Conservation (phyloP, 768 basidiomycete species). For the Gymnopilus junonius region DNA sequence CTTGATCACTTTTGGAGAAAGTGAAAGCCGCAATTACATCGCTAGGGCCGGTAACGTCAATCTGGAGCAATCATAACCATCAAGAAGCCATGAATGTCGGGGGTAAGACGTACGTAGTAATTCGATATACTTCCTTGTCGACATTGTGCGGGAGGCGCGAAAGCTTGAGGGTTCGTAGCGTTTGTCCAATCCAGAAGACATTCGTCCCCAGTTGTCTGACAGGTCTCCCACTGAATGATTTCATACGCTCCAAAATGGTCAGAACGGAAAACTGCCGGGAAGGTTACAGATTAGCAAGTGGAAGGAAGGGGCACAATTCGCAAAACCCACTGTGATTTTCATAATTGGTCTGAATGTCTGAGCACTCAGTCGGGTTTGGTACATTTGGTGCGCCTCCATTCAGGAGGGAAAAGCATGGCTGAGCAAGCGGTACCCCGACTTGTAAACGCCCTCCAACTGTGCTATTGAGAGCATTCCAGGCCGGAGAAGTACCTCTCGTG, state of each 20-base stretch:
- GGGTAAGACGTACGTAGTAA: slow-evolving; percentile 29
- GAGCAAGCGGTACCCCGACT: slow-evolving; percentile 10
- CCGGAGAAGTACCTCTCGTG: not conserved
- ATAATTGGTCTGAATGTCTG: slow-evolving; percentile 1
- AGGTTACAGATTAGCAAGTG: not conserved
- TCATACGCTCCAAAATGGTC: slow-evolving; percentile 22
- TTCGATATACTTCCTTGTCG: slow-evolving; percentile 32
- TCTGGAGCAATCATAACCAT: slow-evolving; percentile 15
- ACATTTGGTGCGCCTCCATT: not conserved
- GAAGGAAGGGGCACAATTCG: not conserved
- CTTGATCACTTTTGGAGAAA: slow-evolving; percentile 26
- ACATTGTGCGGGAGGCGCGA: slow-evolving; percentile 23
- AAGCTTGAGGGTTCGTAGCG: slow-evolving; percentile 24
- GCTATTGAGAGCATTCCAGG: slow-evolving; percentile 15
- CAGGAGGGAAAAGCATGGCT: slow-evolving; percentile 17
- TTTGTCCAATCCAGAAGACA: slow-evolving; percentile 39
- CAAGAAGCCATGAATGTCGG: not conserved
- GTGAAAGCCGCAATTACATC: slow-evolving; percentile 29
- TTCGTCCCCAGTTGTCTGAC: slow-evolving; percentile 33
- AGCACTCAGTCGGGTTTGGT: slow-evolving; percentile 9
- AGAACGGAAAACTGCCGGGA: slow-evolving; percentile 17
- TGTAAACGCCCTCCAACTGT: slow-evolving; percentile 19
- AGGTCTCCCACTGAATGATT: slow-evolving; percentile 44
- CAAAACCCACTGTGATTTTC: slow-evolving; percentile 4
- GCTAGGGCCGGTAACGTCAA: slow-evolving; percentile 26